These are phyloP conservation scores for Suillus alpinus DNA, from an alignment of 768 basidiomycete species.

Conservation along the genomic window DNA sequence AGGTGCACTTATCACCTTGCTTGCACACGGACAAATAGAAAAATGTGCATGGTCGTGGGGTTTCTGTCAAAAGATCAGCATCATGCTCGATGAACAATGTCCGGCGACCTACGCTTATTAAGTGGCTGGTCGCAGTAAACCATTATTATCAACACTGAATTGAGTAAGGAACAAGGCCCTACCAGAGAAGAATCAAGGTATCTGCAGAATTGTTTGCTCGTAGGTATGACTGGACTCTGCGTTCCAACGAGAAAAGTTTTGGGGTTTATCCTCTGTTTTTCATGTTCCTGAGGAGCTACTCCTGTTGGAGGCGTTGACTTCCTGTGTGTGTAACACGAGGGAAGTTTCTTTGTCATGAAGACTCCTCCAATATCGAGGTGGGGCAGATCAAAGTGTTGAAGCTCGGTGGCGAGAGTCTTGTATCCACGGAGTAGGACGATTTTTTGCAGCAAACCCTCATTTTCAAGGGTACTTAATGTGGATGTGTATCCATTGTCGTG, in stretches of 20 bases:
- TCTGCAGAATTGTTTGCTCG: background rate
- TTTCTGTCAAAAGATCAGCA: constrained; percentile 20
- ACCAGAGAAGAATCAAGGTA: constrained; percentile 9
- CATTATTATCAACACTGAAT: background rate
- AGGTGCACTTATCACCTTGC: constrained; percentile 31
- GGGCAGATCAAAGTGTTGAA: constrained; percentile 30
- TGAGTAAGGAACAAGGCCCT: background rate
- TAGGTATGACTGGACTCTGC: background rate
- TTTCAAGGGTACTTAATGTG: constrained; percentile 35
- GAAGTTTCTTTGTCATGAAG: constrained; percentile 33
- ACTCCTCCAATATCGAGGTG: constrained; percentile 33
- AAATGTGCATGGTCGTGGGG: constrained; percentile 38
- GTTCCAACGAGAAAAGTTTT: background rate
- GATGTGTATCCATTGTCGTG: constrained; percentile 44
- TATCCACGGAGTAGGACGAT: constrained; percentile 39
- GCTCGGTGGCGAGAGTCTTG: constrained; percentile 33
- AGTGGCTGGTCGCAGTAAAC: constrained; percentile 22
- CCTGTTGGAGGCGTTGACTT: background rate
- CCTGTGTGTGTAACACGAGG: constrained; percentile 2
- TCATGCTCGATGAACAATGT: background rate
- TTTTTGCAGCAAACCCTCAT: constrained; percentile 37
- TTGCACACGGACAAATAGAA: constrained; percentile 32
- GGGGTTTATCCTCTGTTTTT: constrained; percentile 15
- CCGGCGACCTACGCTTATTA: constrained; percentile 26
- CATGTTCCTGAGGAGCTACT: constrained; percentile 21